A percentile compares a stretch with the other conserved stretches of the same genome.
Conservation (phyloP, 805 yeast genomes). For the Zygosaccharomyces gambellarensis region DNA sequence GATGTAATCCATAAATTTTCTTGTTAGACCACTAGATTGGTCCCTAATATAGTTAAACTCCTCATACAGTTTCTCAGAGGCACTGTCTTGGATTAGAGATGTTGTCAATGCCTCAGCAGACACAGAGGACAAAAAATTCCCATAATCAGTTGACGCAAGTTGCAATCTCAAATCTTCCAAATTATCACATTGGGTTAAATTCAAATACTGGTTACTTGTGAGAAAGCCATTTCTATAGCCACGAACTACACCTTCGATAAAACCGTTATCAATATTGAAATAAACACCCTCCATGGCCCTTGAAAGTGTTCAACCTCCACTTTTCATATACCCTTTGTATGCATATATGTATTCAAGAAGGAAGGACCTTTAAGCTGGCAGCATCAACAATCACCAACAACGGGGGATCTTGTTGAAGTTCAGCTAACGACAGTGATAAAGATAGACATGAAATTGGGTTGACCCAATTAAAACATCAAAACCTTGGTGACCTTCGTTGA, state of each 20-base stretch:
- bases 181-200: conserved; percentile 92
- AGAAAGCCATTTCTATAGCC: conserved; percentile 87
- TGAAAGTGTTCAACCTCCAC: background rate
- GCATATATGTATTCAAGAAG: background rate
- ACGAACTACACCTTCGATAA: conserved; percentile 88
- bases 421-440: background rate
- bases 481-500: background rate
- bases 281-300: conserved; percentile 80
- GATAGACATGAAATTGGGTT: background rate
- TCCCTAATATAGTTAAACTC: conserved; percentile 83
- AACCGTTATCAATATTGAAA: conserved; percentile 88
- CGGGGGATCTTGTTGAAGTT: background rate
- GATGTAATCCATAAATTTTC: conserved; percentile 84
- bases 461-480: no score
- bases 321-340: background rate
- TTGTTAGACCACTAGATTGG: conserved; percentile 75
- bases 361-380: conserved; percentile 1
- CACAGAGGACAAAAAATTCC: conserved; percentile 78
- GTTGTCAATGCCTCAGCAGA: conserved; percentile 77
- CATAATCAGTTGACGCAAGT: conserved; percentile 93
- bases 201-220: conserved; percentile 74
- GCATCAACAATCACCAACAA: conserved; percentile 1
- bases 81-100: conserved; percentile 74
- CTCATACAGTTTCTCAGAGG: conserved; percentile 66
- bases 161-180: conserved; percentile 92